Base-by-base conservation (phyloP, 495 filamentous ascomycete species). In the Letharia lupina region DNA sequence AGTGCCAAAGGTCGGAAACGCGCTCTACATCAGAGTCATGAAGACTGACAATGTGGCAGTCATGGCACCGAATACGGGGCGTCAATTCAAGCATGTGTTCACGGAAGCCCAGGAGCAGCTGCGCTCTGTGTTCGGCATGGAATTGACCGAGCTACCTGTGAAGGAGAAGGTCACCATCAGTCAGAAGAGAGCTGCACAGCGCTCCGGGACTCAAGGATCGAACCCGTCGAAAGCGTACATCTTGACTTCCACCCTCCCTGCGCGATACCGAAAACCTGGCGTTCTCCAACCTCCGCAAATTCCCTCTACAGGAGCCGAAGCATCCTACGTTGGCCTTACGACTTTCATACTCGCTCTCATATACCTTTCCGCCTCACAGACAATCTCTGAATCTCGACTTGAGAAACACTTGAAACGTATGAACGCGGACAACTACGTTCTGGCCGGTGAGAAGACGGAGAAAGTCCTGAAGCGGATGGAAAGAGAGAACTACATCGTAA, bases 401-500 rank as follows among this genome's bases (percentile, higher is more conserved):
- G 81, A 84, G 37, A 81, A 91, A 28, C 90, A 91, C 71, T 80
- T 98, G 18, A 77, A 78, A 39, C 84, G 93, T 20, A 81, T 90
- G 65, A 95, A 96, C 70, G 84, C 87, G 11, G 86, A 91, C 28
- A 77, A 86, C 23, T 87, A 88, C 69, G 90, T 91, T 47, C 87
- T 89, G 2, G 73, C 89, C 63, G 66, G 66, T 13, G 90, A 89
- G 61, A 87, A 85, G 61, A 96, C 90, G 15, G 90, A 94, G 33
- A 82, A 85, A 50, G 74, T 93, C 8, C 76, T 98, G 12, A 81
- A 86, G 66, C 83, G 86, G 54, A 87, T 98, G 76, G 79, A 85
- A 57, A 89, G 82, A 66, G 90, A 98, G 54, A 90, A 90, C 0
- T 98, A 98, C 71, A 75, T 98, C 2, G 78, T 89, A 37, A 89